Conservation (phyloP, 2,329 filamentous ascomycete species). For the Microsporum audouinii region DNA sequence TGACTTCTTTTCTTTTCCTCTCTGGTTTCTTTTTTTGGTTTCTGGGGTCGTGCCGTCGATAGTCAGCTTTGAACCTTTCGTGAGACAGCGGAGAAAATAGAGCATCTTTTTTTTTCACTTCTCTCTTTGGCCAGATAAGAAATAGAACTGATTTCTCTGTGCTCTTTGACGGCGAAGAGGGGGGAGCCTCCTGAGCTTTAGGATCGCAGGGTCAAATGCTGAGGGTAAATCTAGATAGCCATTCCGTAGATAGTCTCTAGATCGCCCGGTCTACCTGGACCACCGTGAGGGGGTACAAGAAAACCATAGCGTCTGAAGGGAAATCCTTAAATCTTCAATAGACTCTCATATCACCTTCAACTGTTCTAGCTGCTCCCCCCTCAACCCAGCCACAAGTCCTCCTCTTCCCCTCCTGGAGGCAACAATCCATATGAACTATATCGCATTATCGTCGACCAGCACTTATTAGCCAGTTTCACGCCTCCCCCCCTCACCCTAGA, state of each 20-base stretch:
- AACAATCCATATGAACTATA: background rate
- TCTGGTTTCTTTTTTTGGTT: background rate
- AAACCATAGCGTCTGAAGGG: background rate
- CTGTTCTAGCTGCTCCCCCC: background rate
- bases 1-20: background rate
- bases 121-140: background rate
- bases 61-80: background rate
- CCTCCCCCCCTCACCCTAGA: background rate
- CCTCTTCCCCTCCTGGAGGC: background rate
- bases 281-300: background rate
- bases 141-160: background rate
- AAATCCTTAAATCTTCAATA: background rate
- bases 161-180: background rate
- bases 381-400: background rate
- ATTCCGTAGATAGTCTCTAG: background rate
- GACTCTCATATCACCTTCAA: background rate
- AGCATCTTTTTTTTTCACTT: background rate
- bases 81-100: background rate
- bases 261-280: background rate
- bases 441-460: background rate
- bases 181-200: too few species aligned
- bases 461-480: background rate
- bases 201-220: too few species aligned
- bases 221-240: too few species aligned
- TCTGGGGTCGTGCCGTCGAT: background rate